These are phyloP conservation scores for Phytophthora pisi DNA, from an alignment of 352 stramenopile species.

Conservation along the genomic window DNA sequence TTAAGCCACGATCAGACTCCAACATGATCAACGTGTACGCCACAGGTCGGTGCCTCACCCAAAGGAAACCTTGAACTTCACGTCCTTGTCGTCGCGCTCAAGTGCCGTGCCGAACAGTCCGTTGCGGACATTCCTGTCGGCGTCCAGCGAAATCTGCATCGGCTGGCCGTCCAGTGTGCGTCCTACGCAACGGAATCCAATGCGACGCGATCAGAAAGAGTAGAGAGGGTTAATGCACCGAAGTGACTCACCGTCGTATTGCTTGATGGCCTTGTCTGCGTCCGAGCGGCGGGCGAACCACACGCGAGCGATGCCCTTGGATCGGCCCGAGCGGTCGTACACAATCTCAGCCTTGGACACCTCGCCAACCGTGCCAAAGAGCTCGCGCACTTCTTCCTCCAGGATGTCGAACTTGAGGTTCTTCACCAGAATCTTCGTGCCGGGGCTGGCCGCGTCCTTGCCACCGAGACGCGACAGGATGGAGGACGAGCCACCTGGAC, in stretches of 20 bases:
- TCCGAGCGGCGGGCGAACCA: constrained; percentile 74
- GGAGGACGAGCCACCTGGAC: constrained; percentile 42
- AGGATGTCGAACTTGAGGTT: constrained; percentile 88
- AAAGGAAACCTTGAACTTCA: constrained; percentile 86
- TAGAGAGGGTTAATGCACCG: neutral
- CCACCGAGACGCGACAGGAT: constrained; percentile 76
- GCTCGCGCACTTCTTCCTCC: constrained; percentile 81
- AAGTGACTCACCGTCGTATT: constrained; percentile 67
- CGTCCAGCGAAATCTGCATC: constrained; percentile 78
- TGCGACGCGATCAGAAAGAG: neutral
- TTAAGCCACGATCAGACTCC: constrained; percentile 4
- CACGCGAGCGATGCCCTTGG: constrained; percentile 78
- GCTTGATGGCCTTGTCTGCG: constrained; percentile 83
- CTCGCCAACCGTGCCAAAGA: constrained; percentile 79
- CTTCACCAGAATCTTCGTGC: constrained; percentile 82
- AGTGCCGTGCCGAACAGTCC: constrained; percentile 82
- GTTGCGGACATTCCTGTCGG: constrained; percentile 75
- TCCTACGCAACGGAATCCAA: constrained; percentile 32
- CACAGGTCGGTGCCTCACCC: constrained; percentile 38
- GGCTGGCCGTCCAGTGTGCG: constrained; percentile 75
- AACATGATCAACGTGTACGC: neutral
- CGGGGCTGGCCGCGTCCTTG: constrained; percentile 43
- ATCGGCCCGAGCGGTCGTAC: constrained; percentile 83
- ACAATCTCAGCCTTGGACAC: constrained; percentile 83
- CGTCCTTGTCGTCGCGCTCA: constrained; percentile 56